Conservation (phyloP, 1,139 yeast genomes). For the Debaryomyces subglobosus region DNA sequence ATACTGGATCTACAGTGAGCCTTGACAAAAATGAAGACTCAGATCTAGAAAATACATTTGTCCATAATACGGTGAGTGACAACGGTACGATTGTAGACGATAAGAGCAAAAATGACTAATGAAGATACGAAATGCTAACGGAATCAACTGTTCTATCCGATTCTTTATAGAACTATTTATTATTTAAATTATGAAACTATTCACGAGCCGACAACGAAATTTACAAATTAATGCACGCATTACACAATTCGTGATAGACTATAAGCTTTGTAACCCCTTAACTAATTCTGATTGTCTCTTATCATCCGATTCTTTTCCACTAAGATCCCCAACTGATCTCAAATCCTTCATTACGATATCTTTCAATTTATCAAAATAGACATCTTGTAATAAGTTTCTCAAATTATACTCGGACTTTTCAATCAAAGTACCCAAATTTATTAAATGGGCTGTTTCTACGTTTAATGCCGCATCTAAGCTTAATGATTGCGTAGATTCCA, state of each 20-base stretch:
- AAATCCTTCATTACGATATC: conserved; percentile 75
- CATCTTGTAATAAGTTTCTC: conserved; percentile 87
- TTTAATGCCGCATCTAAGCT: conserved; percentile 40
- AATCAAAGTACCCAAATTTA: conserved; percentile 80
- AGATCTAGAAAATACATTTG: conserved; percentile 1
- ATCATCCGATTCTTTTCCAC: conserved; percentile 41
- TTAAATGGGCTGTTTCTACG: conserved; percentile 68
- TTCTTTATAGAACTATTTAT: conserved; percentile 2
- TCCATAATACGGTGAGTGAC: conserved; percentile 12
- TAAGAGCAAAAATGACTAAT: conserved; percentile 1
- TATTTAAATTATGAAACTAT: conserved; percentile 2
- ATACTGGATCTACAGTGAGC: conserved; percentile 32
- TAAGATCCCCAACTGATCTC: conserved; percentile 54
- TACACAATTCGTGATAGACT: conserved; percentile 7
- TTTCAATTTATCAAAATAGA: conserved; percentile 91
- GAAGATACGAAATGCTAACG: not conserved
- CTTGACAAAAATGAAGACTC: conserved; percentile 12
- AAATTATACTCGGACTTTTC: conserved; percentile 90
- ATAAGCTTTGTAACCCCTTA: conserved; percentile 46
- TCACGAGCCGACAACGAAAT: not conserved
- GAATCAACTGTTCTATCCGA: not conserved
- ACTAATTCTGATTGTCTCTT: conserved; percentile 52
- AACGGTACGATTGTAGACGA: conserved; percentile 6
- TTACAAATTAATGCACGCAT: not conserved
- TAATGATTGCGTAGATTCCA: conserved; percentile 50